phyloP scores from a whole-genome alignment of 805 yeast genomes.

The Ogataea parapolymorpha region DNA sequence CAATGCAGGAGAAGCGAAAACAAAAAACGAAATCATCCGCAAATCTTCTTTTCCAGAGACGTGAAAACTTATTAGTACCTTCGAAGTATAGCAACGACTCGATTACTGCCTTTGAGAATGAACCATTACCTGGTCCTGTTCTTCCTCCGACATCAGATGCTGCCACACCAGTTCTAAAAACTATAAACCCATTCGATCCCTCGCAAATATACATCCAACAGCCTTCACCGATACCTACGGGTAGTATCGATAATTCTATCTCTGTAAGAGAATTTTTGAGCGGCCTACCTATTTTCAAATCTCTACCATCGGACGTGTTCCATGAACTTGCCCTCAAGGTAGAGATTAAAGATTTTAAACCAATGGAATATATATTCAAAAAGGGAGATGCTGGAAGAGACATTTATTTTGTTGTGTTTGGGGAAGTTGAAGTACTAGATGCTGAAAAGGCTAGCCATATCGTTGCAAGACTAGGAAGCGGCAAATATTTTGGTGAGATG shows the following conservation, averaged over 20 bases:
- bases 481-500: conserved; percentile 76
- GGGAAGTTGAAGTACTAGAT: conserved; percentile 64
- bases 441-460: conserved; percentile 37
- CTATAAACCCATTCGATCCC: neutral
- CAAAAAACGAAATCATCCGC: conserved; percentile 37
- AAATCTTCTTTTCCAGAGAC: conserved; percentile 9
- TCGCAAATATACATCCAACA: neutral
- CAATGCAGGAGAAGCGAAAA: conserved; percentile 63
- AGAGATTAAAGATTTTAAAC: conserved; percentile 49
- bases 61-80: conserved; percentile 4
- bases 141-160: conserved; percentile 32
- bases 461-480: conserved; percentile 57
- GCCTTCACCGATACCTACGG: neutral
- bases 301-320: conserved; percentile 54
- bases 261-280: conserved; percentile 54
- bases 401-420: conserved; percentile 62
- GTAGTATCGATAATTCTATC: conserved; percentile 43
- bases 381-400: conserved; percentile 62
- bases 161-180: neutral
- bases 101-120: conserved; percentile 30
- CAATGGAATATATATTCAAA: conserved; percentile 58
- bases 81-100: conserved; percentile 18
- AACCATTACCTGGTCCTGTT: conserved; percentile 39
- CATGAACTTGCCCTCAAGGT: conserved; percentile 64
- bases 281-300: conserved; percentile 54